These are phyloP conservation scores for Penicillium hordei DNA, from an alignment of 2,329 filamentous ascomycete species.

Conservation along the genomic window DNA sequence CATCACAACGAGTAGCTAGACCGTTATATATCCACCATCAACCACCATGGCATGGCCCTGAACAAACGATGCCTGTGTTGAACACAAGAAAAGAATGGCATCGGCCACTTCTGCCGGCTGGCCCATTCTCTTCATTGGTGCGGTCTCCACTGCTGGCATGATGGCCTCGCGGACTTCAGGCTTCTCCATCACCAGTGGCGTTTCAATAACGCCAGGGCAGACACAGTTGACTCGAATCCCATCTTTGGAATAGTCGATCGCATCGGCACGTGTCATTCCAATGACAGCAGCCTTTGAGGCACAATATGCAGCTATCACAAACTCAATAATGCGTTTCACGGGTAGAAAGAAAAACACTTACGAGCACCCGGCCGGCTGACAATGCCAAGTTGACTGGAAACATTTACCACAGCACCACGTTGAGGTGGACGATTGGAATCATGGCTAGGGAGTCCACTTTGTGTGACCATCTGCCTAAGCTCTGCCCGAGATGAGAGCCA, in stretches of 20 bases:
- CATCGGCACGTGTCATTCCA: conserved; percentile 57
- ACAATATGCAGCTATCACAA: conserved; percentile 53
- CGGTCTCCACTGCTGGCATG: conserved; percentile 47
- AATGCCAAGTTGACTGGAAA: conserved; percentile 55
- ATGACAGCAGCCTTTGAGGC: conserved; percentile 60
- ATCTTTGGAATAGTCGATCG: conserved; percentile 54
- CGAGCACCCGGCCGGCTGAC: conserved; percentile 49
- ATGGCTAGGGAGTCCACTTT: conserved; percentile 46
- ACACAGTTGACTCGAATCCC: conserved; percentile 37
- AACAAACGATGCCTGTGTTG: conserved; percentile 51
- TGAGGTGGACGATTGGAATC: conserved; percentile 37
- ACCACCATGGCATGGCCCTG: conserved; percentile 55
- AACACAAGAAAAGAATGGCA: conserved; percentile 52
- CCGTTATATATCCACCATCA: conserved; percentile 54
- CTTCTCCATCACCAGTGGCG: conserved; percentile 48
- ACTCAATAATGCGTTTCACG: not conserved
- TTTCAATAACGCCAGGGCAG: conserved; percentile 48
- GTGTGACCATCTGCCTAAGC: conserved; percentile 49
- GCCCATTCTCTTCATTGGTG: conserved; percentile 55
- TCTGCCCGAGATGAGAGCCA: conserved; percentile 51
- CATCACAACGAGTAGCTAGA: conserved; percentile 14
- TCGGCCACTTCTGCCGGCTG: conserved; percentile 52
- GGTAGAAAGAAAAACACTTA: conserved; percentile 28
- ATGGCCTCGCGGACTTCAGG: conserved; percentile 43
- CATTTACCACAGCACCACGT: conserved; percentile 53